Conservation (phyloP, 208 protist genomes). For the Trypanosoma scelopori region DNA sequence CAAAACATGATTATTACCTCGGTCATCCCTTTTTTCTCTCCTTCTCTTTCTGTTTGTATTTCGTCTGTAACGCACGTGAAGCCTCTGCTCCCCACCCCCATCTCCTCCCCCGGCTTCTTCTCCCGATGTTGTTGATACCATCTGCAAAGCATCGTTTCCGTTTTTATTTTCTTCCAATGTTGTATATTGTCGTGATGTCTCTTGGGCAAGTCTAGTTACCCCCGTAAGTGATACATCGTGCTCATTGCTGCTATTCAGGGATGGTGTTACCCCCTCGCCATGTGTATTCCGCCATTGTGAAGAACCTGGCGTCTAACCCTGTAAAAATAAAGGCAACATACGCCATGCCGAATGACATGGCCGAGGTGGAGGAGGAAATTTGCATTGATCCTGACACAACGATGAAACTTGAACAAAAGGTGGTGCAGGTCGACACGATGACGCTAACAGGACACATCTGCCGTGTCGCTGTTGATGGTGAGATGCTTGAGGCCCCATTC, state of each 20-base stretch:
- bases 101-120: neutral
- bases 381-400: conserved; percentile 31
- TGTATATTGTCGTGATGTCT: neutral
- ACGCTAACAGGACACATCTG: conserved; percentile 40
- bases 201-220: neutral
- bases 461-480: conserved; percentile 37
- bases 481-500: conserved; percentile 28
- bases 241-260: neutral
- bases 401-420: conserved; percentile 34
- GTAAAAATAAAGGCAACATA: conserved; percentile 48
- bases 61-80: too few relatives aligned
- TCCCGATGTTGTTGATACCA: neutral
- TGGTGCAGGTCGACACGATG: conserved; percentile 20
- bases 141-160: neutral
- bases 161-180: neutral
- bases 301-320: conserved; percentile 38
- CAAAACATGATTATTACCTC: too few relatives aligned
- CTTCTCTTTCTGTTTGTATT: too few relatives aligned
- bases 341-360: conserved; percentile 22
- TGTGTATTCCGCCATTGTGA: conserved; percentile 63
- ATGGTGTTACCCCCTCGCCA: conserved; percentile 63
- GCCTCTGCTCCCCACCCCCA: too few relatives aligned
- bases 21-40: neutral
- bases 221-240: neutral
- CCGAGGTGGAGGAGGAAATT: conserved; percentile 13